Conservation (phyloP, 495 filamentous ascomycete genomes). For the Chaetomium cochliodes region DNA sequence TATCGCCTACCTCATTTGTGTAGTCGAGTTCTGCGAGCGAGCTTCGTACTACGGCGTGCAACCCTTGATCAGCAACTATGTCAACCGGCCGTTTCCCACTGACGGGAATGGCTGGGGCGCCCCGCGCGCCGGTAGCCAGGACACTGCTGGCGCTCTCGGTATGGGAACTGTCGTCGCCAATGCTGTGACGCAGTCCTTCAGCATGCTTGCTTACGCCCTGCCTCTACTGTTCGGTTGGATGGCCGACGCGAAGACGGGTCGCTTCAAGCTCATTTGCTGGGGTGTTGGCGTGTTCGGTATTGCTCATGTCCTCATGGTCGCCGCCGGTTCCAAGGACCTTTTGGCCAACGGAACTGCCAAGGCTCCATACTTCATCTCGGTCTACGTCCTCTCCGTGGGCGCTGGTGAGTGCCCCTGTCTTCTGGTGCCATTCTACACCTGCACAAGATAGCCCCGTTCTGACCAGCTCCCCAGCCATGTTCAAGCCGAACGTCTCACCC, state of each 20-base stretch:
- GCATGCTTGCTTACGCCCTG: constrained; percentile 58
- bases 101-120: constrained; percentile 64
- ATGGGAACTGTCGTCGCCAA: constrained; percentile 60
- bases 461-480: constrained; percentile 41
- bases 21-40: constrained; percentile 61
- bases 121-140: constrained; percentile 51
- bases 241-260: constrained; percentile 57
- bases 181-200: constrained; percentile 59
- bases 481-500: constrained; percentile 68
- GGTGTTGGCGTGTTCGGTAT: constrained; percentile 63
- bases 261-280: constrained; percentile 61
- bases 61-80: constrained; percentile 58
- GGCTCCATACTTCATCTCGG: constrained; percentile 57
- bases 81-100: constrained; percentile 54
- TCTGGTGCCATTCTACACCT: not conserved
- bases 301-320: constrained; percentile 63
- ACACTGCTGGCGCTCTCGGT: constrained; percentile 58
- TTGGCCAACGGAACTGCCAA: constrained; percentile 57
- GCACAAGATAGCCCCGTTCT: not conserved
- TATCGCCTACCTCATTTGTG: constrained; percentile 56
- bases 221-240: constrained; percentile 59
- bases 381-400: constrained; percentile 60
- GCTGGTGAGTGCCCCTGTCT: constrained; percentile 56
- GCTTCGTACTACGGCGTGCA: constrained; percentile 60
- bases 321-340: constrained; percentile 58